phyloP scores from a whole-genome alignment of 768 basidiomycete genomes.

The Suillus brevipes region DNA sequence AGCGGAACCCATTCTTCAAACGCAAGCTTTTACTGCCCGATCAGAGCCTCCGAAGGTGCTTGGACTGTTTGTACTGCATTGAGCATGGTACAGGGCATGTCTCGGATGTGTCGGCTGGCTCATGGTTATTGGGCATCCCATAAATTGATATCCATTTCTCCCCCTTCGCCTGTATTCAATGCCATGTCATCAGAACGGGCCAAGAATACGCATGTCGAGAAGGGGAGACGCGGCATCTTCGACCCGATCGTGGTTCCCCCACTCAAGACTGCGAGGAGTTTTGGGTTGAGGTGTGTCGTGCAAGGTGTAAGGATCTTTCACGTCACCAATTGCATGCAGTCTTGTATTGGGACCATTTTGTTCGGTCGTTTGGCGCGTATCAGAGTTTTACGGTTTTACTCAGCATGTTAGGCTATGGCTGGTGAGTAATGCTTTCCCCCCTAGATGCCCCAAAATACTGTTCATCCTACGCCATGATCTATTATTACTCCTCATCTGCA shows the following conservation, averaged over 20 bases:
- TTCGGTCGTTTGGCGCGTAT: constrained; percentile 70
- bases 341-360: constrained; percentile 85
- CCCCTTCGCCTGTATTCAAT: not conserved
- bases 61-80: no score
- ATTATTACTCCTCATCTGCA: constrained; percentile 87
- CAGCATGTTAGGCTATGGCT: not conserved
- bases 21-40: no score
- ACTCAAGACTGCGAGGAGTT: not conserved
- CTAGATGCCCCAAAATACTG: not conserved
- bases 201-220: not conserved
- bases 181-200: not conserved
- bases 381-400: not conserved
- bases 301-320: constrained; percentile 80
- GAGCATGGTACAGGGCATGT: no score
- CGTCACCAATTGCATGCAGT: constrained; percentile 39
- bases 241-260: not conserved
- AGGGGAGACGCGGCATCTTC: not conserved
- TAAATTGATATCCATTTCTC: no score
- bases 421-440: not conserved
- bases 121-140: no score
- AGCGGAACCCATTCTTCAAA: no score
- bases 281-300: constrained; percentile 17
- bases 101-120: no score
- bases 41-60: no score
- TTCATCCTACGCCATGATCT: constrained; percentile 91